Base-by-base conservation (phyloP, 345 rosid species). In the Citrus australasica region DNA sequence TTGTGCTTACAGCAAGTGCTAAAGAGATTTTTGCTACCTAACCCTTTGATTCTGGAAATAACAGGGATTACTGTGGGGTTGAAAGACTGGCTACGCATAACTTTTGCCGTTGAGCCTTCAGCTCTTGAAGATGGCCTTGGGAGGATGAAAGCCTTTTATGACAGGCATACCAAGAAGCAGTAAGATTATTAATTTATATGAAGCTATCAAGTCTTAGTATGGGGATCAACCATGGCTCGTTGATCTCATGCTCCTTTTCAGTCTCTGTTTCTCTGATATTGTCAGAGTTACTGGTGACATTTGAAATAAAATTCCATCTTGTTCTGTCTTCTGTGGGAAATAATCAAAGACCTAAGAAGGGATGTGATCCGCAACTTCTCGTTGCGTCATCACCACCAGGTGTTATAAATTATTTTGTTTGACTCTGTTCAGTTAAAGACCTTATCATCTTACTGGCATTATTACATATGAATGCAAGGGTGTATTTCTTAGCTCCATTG, bases 31-130 rank as follows among this genome's bases (percentile, higher is more conserved):
- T 69, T 40, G 30, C 55, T 40, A 30, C 9, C 35, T 4, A 3
- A 13, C 56, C 33, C 8, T 14, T 24, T n/a, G 22, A 25, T 28
- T 24, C 24, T 17, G 67, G 19, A 30, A 30, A 64, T 1, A 64
- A 16, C 82, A 86, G 88, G 91, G 5, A 56, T 62, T 2, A 63
- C 79, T 14, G 78, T 88, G n/a, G 89, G 89, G 37, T 42, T 86
- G 84, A 80, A 83, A 80, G 80, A 85, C 60, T 88, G 91, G 91
- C 82, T 88, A 42, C 89, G 85, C 27, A 62, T 90, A 62, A 79
- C 87, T 25, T 87, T 87, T 0, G 33, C 83, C 2, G 1, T 46
- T 46, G 92, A 88, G 67, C 84, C 76, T 7, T 32, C 73, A 17
- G 63, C 67, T 7, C 89, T 87, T 14, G 79, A 48, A 42, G 88